A percentile compares a stretch with the other conserved stretches of the same genome.
Conservation (phyloP, 768 basidiomycete genomes). For the Rhizopogon sp. region DNA sequence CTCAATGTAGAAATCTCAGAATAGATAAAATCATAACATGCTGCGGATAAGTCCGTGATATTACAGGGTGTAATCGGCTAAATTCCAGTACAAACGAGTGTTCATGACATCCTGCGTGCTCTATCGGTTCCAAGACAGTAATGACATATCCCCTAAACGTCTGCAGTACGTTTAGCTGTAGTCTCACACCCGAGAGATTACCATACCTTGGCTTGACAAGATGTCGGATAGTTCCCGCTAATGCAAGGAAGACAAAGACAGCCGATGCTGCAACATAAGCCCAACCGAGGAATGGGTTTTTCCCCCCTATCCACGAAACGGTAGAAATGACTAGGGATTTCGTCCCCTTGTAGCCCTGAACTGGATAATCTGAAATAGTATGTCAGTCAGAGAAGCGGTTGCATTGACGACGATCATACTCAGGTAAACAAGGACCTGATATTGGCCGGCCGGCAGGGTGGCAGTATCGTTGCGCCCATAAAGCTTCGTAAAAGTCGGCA, state of each 20-base stretch:
- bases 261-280: constrained; percentile 89
- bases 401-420: constrained; percentile 49
- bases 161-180: constrained; percentile 30
- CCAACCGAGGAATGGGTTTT: constrained; percentile 98
- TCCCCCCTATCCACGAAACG: constrained; percentile 97
- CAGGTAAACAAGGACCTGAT: constrained; percentile 70
- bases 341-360: constrained; percentile 84
- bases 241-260: constrained; percentile 82
- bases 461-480: constrained; percentile 87
- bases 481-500: constrained; percentile 95
- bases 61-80: constrained; percentile 15
- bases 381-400: constrained; percentile 2
- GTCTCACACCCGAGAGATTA: constrained; percentile 3
- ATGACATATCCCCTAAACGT: constrained; percentile 81
- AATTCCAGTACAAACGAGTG: constrained; percentile 15
- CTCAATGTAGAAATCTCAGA: constrained; percentile 1
- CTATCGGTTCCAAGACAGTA: constrained; percentile 79
- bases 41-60: constrained; percentile 9
- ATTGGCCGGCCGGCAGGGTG: constrained; percentile 64
- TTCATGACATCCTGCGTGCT: not conserved
- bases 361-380: constrained; percentile 75
- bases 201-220: constrained; percentile 84
- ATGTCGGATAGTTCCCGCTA: constrained; percentile 88
- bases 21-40: constrained; percentile 18
- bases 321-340: constrained; percentile 97